Evolutionary conservation across 148 eudicot species (phyloP), one percentile per base, ranked within the genome.

Genomic region (Heliamphora exappendiculata): DNA sequence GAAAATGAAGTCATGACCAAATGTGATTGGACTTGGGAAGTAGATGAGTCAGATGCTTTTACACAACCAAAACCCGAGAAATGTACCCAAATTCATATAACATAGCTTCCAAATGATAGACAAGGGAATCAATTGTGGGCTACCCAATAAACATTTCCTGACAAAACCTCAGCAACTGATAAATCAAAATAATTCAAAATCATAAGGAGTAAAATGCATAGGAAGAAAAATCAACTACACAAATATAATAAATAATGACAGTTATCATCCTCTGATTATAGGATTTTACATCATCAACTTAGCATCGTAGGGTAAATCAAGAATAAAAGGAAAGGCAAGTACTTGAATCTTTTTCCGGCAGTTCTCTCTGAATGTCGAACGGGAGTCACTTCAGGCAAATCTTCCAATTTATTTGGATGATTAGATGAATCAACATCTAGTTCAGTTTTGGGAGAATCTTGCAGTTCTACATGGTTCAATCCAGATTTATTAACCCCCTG

Each of bases 331-430:
- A 50, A 50, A 49, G 78, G 67, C 14, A 76, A 49, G 29, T 92
- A 94, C 98, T 88, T 89, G 76, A 85, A 85, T 80, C 73, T 88
- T 89, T 85, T 90, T 70, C 96, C 93, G 70, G 93, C 84, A 78
- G 89, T 90, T 87, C 98, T 89, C 58, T 84, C 88, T 42, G 97
- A 94, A 65, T 88, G 91, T 68, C 98, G 83, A 57, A 78, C 75
- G 72, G 98, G 97, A 42, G 97, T 92, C 68, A 80, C 73, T 70
- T 81, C 81, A 31, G 66, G 75, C n/a, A 72, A 4, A 47, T 74
- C 86, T 58, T 81, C 76, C 37, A 54, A 24, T 33, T 86, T 75
- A 76, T 75, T 58, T 67, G 70, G 71, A 78, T 85, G 75, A 45
- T 87, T 86, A 75, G 88, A 85, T 58, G 79, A 79, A 65, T 83